Conservation (phyloP, 179 eudicot species). For the Sideroxylon spinosum region DNA sequence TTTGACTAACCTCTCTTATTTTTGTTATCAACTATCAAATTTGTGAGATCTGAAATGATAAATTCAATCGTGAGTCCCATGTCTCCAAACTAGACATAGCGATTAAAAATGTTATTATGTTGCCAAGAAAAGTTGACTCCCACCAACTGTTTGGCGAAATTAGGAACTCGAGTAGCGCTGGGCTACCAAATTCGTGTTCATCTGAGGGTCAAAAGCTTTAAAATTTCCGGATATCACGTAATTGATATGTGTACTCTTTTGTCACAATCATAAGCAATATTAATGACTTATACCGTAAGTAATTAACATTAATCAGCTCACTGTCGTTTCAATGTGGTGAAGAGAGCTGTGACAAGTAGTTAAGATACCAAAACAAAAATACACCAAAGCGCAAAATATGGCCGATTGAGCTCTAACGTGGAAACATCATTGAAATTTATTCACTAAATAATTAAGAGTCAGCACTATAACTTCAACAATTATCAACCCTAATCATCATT, state of each 20-base stretch:
- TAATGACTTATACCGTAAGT: too few relatives aligned
- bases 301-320: neutral
- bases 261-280: too few relatives aligned
- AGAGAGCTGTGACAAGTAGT: neutral
- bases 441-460: neutral
- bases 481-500: neutral
- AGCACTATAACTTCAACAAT: neutral
- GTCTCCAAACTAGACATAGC: too few relatives aligned
- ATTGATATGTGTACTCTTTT: too few relatives aligned
- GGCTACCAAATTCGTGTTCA: neutral
- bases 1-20: too few relatives aligned
- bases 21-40: too few relatives aligned
- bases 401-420: neutral
- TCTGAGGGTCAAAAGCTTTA: too few relatives aligned
- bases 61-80: too few relatives aligned
- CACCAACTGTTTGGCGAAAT: conserved; percentile 15
- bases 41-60: too few relatives aligned
- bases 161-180: neutral
- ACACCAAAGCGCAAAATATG: too few relatives aligned
- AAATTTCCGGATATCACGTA: too few relatives aligned
- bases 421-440: neutral
- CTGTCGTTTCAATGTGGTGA: neutral
- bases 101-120: too few relatives aligned
- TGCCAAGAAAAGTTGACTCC: neutral
- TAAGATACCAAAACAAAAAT: neutral